Conservation (phyloP, 225 moss, liverwort and hornwort species). For the Climacium dendroides region DNA sequence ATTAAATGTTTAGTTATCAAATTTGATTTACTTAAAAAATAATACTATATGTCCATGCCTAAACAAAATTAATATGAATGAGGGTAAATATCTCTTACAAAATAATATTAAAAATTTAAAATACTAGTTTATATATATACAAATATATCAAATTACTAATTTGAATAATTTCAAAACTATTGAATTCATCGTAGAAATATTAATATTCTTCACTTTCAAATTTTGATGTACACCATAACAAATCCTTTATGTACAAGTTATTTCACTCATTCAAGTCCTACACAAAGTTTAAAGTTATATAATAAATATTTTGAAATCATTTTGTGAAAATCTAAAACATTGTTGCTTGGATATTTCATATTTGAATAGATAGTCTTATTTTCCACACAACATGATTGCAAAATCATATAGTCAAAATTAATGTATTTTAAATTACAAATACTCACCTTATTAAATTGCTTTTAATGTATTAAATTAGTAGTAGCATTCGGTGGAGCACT, state of each 20-base stretch:
- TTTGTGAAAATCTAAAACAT: neutral
- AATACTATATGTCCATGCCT: neutral
- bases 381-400: neutral
- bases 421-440: neutral
- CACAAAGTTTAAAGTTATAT: neutral
- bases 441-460: neutral
- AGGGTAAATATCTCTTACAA: neutral
- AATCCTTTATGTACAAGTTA: neutral
- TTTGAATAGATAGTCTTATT: neutral
- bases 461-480: neutral
- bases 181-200: neutral
- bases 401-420: neutral
- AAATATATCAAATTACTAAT: neutral
- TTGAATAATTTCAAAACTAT: neutral
- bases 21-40: neutral
- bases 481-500: neutral
- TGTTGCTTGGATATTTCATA: neutral
- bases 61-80: neutral
- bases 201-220: neutral
- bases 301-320: neutral
- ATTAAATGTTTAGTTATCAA: neutral
- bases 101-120: too few species aligned
- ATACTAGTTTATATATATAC: neutral
- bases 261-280: neutral
- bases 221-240: neutral